Percentiles rank a stretch among this genome's conserved stretches.
These are phyloP conservation scores for Aspergillus sp. DNA, from an alignment of 2,329 filamentous ascomycete species.

Conservation along the genomic window DNA sequence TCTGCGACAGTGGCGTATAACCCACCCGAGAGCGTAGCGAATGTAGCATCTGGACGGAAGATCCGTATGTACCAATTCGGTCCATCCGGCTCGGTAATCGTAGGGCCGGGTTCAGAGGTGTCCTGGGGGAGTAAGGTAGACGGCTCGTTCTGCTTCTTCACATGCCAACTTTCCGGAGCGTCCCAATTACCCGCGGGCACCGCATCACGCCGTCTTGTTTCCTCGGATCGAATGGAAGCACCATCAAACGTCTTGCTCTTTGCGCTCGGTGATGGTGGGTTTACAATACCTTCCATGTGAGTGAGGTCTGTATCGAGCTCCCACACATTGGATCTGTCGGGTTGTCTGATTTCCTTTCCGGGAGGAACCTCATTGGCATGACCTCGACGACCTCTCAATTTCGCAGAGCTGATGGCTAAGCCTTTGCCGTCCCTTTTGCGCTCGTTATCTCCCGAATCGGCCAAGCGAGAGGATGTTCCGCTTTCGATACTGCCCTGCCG, in stretches of 20 bases:
- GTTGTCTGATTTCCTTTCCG: constrained; percentile 28
- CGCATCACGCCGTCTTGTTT: constrained; percentile 35
- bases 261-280: constrained; percentile 71
- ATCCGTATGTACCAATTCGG: constrained; percentile 89
- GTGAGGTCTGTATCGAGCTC: constrained; percentile 83
- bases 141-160: constrained; percentile 62
- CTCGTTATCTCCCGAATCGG: constrained; percentile 37
- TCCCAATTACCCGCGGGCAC: constrained; percentile 70
- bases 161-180: constrained; percentile 94
- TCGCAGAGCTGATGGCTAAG: constrained; percentile 34
- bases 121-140: constrained; percentile 42
- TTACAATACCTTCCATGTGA: constrained; percentile 89
- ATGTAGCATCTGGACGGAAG: constrained; percentile 90
- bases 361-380: constrained; percentile 32
- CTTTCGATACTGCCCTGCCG: constrained; percentile 42
- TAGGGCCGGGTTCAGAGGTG: constrained; percentile 69
- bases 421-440: constrained; percentile 43
- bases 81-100: constrained; percentile 71
- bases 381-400: constrained; percentile 37
- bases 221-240: constrained; percentile 30
- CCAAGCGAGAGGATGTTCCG: constrained; percentile 22
- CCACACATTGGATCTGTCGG: constrained; percentile 66
- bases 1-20: constrained; percentile 84
- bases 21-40: constrained; percentile 83
- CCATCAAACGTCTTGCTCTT: constrained; percentile 40